These are phyloP conservation scores for Argentina anserina DNA, from an alignment of 306 rosid species.

Conservation along the genomic window DNA sequence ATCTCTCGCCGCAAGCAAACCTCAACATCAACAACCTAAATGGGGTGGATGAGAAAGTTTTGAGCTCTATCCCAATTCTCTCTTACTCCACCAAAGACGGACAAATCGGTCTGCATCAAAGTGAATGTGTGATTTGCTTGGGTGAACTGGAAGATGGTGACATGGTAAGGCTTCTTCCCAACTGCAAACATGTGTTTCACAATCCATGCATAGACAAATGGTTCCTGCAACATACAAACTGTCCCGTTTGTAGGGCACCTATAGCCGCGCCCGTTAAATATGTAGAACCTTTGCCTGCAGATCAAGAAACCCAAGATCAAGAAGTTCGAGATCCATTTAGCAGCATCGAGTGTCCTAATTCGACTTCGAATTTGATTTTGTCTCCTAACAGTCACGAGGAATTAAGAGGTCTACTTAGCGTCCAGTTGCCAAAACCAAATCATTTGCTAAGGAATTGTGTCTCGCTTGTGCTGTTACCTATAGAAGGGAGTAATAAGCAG, in stretches of 20 bases:
- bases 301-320: background rate
- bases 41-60: conserved; percentile 33
- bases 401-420: background rate
- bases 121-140: conserved; percentile 59
- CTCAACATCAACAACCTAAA: background rate
- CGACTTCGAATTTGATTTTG: background rate
- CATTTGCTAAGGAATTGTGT: conserved; percentile 22
- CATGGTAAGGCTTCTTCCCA: conserved; percentile 38
- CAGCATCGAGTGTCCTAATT: background rate
- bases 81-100: conserved; percentile 10
- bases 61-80: conserved; percentile 38
- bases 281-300: background rate
- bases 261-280: background rate
- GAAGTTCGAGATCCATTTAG: background rate
- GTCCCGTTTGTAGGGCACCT: conserved; percentile 46
- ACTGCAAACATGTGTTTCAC: conserved; percentile 51
- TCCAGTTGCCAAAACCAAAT: conserved; percentile 11
- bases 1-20: background rate
- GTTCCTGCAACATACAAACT: conserved; percentile 39
- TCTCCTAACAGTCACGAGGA: background rate
- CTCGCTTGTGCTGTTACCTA: conserved; percentile 7
- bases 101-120: conserved; percentile 20
- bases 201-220: conserved; percentile 44
- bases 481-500: conserved; percentile 9
- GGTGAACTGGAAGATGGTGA: conserved; percentile 40